phyloP scores from a whole-genome alignment of 2,329 filamentous ascomycete genomes.

The Moelleriella libera region DNA sequence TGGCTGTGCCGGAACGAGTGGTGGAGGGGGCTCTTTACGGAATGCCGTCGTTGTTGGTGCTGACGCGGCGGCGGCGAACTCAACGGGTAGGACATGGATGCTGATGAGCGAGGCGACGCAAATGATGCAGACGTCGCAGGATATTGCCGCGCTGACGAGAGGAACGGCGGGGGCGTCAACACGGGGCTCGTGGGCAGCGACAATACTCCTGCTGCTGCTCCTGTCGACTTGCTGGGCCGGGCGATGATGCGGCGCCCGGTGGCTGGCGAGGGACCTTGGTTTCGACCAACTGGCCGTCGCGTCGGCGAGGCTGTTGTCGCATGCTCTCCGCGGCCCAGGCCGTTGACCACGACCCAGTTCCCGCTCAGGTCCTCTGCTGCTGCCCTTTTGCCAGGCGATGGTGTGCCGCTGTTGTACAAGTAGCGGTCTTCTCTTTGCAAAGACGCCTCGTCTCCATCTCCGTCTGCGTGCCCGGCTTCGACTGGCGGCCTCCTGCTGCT shows the following conservation, averaged over 20 bases:
- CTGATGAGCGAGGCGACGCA: conserved; percentile 15
- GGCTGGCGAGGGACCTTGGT: too few relatives aligned
- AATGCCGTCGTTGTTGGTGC: conserved; percentile 2
- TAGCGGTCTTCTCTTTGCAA: too few relatives aligned
- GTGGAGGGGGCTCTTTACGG: conserved; percentile 2
- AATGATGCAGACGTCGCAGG: conserved; percentile 17
- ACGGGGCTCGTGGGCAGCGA: not conserved
- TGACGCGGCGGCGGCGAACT: conserved; percentile 6
- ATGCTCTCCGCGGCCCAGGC: too few relatives aligned
- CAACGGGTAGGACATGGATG: conserved; percentile 8
- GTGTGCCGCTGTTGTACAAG: too few relatives aligned
- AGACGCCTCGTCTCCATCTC: conserved; percentile 10
- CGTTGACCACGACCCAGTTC: too few relatives aligned
- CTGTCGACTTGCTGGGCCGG: conserved; percentile 9
- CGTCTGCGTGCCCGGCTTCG: not conserved
- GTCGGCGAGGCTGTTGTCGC: too few relatives aligned
- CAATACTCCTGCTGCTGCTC: conserved; percentile 20
- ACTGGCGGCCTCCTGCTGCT: conserved; percentile 3
- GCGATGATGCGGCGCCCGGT: conserved; percentile 7
- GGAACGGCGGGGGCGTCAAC: conserved; percentile 2
- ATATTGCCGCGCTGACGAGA: conserved; percentile 5
- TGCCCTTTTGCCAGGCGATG: too few relatives aligned
- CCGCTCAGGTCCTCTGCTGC: too few relatives aligned
- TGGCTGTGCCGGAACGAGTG: conserved; percentile 21
- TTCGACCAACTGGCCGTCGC: too few relatives aligned